These are phyloP conservation scores for Boechera divaricarpa DNA, from an alignment of 345 rosid genomes.

Conservation along the genomic window DNA sequence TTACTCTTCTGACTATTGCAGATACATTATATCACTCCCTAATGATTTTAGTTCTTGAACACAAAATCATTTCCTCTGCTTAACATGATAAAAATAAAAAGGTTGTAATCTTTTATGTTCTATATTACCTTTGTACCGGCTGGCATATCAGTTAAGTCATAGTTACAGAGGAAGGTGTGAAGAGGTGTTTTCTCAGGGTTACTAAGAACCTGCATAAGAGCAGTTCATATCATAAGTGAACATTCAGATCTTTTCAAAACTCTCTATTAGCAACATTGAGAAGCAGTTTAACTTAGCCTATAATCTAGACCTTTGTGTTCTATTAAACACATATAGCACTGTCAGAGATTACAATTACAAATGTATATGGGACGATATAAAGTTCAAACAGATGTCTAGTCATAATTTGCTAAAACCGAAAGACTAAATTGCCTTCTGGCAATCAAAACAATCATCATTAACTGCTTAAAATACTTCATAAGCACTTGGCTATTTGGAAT, in stretches of 20 bases:
- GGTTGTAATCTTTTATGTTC: slow-evolving; percentile 6
- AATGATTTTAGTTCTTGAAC: neutral
- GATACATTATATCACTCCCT: slow-evolving; percentile 4
- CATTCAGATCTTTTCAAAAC: neutral
- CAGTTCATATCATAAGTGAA: slow-evolving; percentile 33
- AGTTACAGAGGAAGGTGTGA: slow-evolving; percentile 93
- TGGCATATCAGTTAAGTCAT: slow-evolving; percentile 97
- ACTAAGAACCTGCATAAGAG: slow-evolving; percentile 77
- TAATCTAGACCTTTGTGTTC: neutral
- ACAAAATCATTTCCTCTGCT: neutral
- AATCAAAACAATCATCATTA: neutral
- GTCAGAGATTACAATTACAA: neutral
- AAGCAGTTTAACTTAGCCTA: slow-evolving; percentile 24
- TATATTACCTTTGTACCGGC: slow-evolving; percentile 58
- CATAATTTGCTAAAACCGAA: neutral
- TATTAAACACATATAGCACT: slow-evolving; percentile 13
- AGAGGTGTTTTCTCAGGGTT: slow-evolving; percentile 98
- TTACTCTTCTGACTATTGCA: slow-evolving; percentile 21
- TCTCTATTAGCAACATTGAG: slow-evolving; percentile 15
- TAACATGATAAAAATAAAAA: neutral
- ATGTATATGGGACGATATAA: neutral
- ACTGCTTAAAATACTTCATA: neutral
- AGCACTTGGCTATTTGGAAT: neutral
- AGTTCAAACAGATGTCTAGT: neutral
- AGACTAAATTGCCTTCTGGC: slow-evolving; percentile 3